phyloP scores from a whole-genome alignment of 441 rosid genomes.

The Gossypium davidsonii region DNA sequence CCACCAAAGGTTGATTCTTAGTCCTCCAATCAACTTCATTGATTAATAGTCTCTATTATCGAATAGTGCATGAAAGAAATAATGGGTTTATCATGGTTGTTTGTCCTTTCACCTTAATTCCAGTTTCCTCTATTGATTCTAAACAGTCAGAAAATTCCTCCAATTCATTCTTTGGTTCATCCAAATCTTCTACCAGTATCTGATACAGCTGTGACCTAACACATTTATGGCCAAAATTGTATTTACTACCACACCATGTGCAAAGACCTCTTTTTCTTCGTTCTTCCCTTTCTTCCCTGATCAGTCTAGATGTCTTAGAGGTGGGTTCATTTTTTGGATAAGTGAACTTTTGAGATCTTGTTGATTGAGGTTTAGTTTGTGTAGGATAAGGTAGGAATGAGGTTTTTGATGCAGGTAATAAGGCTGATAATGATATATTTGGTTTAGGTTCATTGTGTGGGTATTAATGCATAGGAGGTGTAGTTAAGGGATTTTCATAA shows the following conservation, averaged over 20 bases:
- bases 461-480: too few species aligned
- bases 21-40: not conserved
- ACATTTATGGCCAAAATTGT: not conserved
- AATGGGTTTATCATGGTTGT: not conserved
- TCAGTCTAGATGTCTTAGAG: too few species aligned
- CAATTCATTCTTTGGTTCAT: not conserved
- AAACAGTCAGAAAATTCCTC: not conserved
- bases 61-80: not conserved
- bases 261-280: not conserved
- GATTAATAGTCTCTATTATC: not conserved
- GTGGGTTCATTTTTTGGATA: too few species aligned
- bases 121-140: not conserved
- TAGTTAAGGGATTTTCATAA: too few species aligned
- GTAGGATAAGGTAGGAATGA: too few species aligned
- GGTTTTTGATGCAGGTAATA: too few species aligned
- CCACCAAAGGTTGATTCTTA: not conserved
- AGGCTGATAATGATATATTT: too few species aligned
- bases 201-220: not conserved
- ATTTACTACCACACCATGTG: not conserved
- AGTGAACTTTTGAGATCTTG: too few species aligned
- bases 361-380: too few species aligned
- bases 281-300: not conserved
- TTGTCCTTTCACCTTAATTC: not conserved
- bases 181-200: not conserved
- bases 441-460: too few species aligned